Evolutionary conservation across 139 green algal species (phyloP), one percentile per base, ranked within the genome.

Genomic region (Chlamydomonas applanata): DNA sequence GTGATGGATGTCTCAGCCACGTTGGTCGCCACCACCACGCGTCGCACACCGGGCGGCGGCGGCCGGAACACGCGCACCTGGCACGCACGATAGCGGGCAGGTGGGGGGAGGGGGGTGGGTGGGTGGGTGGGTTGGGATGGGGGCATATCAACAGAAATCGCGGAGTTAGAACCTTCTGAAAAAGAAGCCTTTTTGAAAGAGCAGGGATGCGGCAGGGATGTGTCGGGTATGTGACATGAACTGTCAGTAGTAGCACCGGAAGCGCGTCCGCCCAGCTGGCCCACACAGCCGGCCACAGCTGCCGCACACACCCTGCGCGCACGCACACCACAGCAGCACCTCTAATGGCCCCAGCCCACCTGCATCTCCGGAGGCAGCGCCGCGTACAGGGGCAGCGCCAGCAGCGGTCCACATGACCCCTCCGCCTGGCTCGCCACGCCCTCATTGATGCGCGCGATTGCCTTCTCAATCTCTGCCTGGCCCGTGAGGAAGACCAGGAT

Each of bases 1-100:
- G 95, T 99, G 44, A 99, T 84, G 56, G 88, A 95, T 22, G 95
- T 99, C 79, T 99, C 95, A 17, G 95, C 95, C 36, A 99, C 90
- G 83, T 99, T 99, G 67, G 95, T 99, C 22, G 95, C 91, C 57
- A 98, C 83, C 33, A 99, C 93, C 76, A 90, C 89, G 24, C 94
- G 84, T 19, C 95, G 81, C 68, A 90, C 85, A 3, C 89, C 91
- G 32, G 74, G 25, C 1, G 91, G 89, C 0, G 86, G 72, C 0
- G 85, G 83, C 5, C 78, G 74, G 86, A 99, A 99, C 59, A 98
- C 92, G 0, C 92, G 76, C 44, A 91, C 83, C 88, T 97, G 87
- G 54, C 40, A 49, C 40, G 40, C 40, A 49, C 40, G 40, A 7
- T 19, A 7, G 40, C 40, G 40, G 40, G 40, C 40, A 11, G 9